Conservation (phyloP, 176 grass and related monocot genomes). For the Coix lacrymajobi region DNA sequence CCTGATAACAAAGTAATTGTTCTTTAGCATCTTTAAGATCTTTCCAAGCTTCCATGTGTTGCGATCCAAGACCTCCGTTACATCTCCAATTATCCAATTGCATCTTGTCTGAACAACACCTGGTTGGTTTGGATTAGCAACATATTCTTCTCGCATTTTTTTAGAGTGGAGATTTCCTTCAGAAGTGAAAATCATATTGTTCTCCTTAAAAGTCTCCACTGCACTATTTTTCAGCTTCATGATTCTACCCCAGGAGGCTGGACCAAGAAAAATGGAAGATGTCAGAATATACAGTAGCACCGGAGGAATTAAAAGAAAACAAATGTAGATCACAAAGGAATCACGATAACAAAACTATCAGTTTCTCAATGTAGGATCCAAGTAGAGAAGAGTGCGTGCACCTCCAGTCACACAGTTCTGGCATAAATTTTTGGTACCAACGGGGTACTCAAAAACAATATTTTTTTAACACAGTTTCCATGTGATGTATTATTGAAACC, state of each 20-base stretch:
- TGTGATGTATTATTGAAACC: not conserved
- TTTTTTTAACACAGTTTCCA: not conserved
- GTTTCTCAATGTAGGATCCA: not conserved
- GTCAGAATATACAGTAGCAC: slow-evolving; percentile 1
- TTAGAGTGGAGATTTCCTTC: slow-evolving; percentile 18
- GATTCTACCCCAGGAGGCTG: slow-evolving; percentile 11
- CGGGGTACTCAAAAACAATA: not conserved
- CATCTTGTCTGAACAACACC: slow-evolving; percentile 27
- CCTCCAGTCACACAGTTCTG: not conserved
- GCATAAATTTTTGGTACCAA: not conserved
- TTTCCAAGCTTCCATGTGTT: slow-evolving; percentile 65
- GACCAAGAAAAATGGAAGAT: not conserved
- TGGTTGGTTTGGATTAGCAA: slow-evolving; percentile 25
- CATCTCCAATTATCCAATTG: slow-evolving; percentile 64
- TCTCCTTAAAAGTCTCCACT: slow-evolving; percentile 28
- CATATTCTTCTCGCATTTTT: not conserved
- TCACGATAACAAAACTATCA: not conserved
- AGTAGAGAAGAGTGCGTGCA: not conserved
- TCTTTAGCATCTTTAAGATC: slow-evolving; percentile 50
- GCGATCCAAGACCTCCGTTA: slow-evolving; percentile 58
- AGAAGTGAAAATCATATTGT: slow-evolving; percentile 15
- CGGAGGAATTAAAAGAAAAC: not conserved
- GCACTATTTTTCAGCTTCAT: slow-evolving; percentile 36
- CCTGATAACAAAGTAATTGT: slow-evolving; percentile 43
- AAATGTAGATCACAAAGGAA: not conserved